Conservation (phyloP, 768 basidiomycete genomes). For the Strobilomyces echinocephalus region DNA sequence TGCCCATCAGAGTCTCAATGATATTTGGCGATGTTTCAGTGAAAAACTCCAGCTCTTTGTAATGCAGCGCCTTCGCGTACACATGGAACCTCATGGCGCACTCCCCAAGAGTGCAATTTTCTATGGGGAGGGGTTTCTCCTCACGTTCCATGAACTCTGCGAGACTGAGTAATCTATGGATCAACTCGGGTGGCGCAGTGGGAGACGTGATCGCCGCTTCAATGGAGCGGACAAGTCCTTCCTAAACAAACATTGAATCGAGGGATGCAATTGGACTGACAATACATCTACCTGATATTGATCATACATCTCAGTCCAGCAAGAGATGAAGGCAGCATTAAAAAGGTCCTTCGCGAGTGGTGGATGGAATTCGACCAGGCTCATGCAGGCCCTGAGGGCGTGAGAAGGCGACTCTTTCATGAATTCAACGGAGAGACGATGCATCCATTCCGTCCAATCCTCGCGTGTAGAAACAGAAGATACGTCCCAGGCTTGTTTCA, state of each 20-base stretch:
- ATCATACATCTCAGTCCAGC: constrained; percentile 94
- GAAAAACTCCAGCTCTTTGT: constrained; percentile 97
- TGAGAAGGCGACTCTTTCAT: constrained; percentile 98
- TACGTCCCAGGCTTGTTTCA: constrained; percentile 95
- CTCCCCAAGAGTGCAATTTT: constrained; percentile 87
- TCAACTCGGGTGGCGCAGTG: constrained; percentile 78
- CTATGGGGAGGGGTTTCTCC: constrained; percentile 91
- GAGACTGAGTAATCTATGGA: constrained; percentile 86
- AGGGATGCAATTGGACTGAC: not conserved
- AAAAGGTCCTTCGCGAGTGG: constrained; percentile 92
- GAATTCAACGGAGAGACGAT: constrained; percentile 85
- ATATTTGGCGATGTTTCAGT: constrained; percentile 85
- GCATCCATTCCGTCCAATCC: constrained; percentile 97
- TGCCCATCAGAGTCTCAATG: constrained; percentile 90
- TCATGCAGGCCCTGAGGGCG: constrained; percentile 95
- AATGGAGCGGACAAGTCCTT: constrained; percentile 89
- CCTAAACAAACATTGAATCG: constrained; percentile 45
- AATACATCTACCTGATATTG: constrained; percentile 74
- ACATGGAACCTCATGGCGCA: constrained; percentile 92
- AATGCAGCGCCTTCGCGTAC: constrained; percentile 96
- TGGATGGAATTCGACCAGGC: constrained; percentile 83
- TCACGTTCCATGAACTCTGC: constrained; percentile 99
- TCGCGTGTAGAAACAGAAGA: constrained; percentile 70
- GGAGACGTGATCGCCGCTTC: constrained; percentile 78
- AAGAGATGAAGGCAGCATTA: constrained; percentile 97